Conservation (phyloP, 345 rosid genomes). For the Viola odorata region DNA sequence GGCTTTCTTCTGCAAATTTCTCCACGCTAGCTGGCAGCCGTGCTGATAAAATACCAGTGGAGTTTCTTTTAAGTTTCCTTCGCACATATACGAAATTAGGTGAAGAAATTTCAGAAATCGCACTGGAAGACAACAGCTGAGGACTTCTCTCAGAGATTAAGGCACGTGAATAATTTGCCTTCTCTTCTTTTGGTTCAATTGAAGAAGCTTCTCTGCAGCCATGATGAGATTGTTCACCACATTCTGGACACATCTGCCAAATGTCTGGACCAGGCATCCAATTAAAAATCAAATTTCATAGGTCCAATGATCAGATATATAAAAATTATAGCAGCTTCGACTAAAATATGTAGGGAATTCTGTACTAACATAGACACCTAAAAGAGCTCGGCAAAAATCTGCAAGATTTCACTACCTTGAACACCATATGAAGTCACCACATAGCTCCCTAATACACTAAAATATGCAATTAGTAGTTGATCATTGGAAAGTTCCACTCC, state of each 20-base stretch:
- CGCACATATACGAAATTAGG: slow-evolving; percentile 45
- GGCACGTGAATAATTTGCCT: slow-evolving; percentile 27
- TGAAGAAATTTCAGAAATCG: slow-evolving; percentile 32
- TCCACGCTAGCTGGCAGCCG: slow-evolving; percentile 25
- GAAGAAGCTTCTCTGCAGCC: slow-evolving; percentile 33
- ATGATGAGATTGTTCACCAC: slow-evolving; percentile 27
- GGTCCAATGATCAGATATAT: slow-evolving; percentile 20
- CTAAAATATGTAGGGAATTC: slow-evolving; percentile 34
- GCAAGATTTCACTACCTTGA: not conserved
- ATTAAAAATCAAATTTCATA: slow-evolving; percentile 26
- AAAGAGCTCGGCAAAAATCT: slow-evolving; percentile 10
- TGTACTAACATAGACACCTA: slow-evolving; percentile 40
- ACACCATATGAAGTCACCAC: no score
- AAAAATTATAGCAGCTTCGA: slow-evolving; percentile 29
- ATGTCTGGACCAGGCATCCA: slow-evolving; percentile 32
- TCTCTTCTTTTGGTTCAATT: slow-evolving; percentile 24
- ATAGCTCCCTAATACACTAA: not conserved
- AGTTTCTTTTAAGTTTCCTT: slow-evolving; percentile 35
- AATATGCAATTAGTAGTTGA: not conserved
- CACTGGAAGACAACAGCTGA: slow-evolving; percentile 32
- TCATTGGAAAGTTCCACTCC: not conserved
- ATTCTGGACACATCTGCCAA: slow-evolving; percentile 51
- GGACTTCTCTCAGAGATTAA: slow-evolving; percentile 32
- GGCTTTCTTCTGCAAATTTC: slow-evolving; percentile 33
- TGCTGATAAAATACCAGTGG: slow-evolving; percentile 25